A percentile compares a stretch with the other conserved stretches of the same genome.
These are phyloP conservation scores for Fusarium sp. DNA, from an alignment of 2,329 filamentous ascomycete genomes.

Conservation along the genomic window DNA sequence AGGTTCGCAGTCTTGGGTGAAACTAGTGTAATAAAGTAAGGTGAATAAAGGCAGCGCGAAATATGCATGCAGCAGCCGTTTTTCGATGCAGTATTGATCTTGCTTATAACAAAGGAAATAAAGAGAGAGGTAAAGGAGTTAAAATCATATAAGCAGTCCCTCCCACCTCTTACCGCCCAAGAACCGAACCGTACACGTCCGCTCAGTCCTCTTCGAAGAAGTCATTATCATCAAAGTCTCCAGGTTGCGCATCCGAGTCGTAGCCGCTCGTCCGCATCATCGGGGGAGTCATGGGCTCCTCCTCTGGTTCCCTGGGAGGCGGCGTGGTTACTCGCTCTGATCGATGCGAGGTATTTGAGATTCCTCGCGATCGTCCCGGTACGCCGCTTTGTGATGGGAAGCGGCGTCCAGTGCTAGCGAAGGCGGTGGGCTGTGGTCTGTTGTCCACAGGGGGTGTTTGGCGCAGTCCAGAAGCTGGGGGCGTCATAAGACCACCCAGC, in stretches of 20 bases:
- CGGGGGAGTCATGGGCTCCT: conserved; percentile 67
- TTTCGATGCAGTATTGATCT: conserved; percentile 31
- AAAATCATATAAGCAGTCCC: conserved; percentile 12
- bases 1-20: conserved; percentile 51
- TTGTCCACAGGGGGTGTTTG: conserved; percentile 64
- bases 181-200: background rate
- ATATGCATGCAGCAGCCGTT: conserved; percentile 41
- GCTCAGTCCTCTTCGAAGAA: conserved; percentile 66
- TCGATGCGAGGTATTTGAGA: conserved; percentile 48
- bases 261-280: conserved; percentile 71
- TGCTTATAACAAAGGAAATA: conserved; percentile 47
- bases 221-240: conserved; percentile 70
- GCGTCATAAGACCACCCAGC: conserved; percentile 86
- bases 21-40: conserved; percentile 43
- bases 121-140: conserved; percentile 34
- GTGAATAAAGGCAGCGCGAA: conserved; percentile 22
- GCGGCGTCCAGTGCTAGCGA: conserved; percentile 69
- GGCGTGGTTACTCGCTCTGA: conserved; percentile 48
- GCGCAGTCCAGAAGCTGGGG: conserved; percentile 81
- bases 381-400: conserved; percentile 60
- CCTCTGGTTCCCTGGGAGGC: conserved; percentile 53
- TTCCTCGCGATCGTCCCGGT: conserved; percentile 42
- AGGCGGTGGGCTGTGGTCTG: conserved; percentile 69
- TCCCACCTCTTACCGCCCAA: conserved; percentile 7
- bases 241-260: conserved; percentile 71